Conservation (phyloP, 306 rosid genomes). For the Begonia loranthoides region DNA sequence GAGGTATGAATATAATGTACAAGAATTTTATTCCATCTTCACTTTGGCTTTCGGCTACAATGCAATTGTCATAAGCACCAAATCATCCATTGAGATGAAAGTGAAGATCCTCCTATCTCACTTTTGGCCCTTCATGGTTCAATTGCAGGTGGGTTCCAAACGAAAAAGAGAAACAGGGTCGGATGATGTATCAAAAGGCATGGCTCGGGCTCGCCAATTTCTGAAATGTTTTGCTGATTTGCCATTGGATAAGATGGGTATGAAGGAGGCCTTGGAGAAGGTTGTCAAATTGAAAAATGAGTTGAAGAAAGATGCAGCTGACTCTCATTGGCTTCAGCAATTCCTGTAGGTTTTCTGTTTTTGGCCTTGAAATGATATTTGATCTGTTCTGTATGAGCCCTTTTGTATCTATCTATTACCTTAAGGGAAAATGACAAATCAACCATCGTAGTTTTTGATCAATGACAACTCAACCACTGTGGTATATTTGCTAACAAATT, state of each 20-base stretch:
- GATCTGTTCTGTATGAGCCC: too few species aligned
- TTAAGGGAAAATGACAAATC: too few species aligned
- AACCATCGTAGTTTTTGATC: too few species aligned
- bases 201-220: constrained; percentile 58
- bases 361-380: neutral
- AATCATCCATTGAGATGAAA: neutral
- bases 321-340: constrained; percentile 61
- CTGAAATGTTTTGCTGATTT: constrained; percentile 53
- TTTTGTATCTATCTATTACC: too few species aligned
- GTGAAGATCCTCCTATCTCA: neutral
- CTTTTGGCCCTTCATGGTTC: neutral
- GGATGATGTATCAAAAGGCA: constrained; percentile 54
- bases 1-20: constrained; percentile 29
- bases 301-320: constrained; percentile 60
- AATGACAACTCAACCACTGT: too few species aligned
- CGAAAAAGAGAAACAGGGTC: constrained; percentile 58
- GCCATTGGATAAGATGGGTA: constrained; percentile 69
- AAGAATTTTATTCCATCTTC: neutral
- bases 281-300: constrained; percentile 46
- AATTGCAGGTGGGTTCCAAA: constrained; percentile 51
- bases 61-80: neutral
- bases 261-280: constrained; percentile 42
- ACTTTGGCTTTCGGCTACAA: neutral
- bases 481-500: too few species aligned
- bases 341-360: constrained; percentile 30